These are phyloP conservation scores for Ascochyta lentis DNA, from an alignment of 2,329 filamentous ascomycete species.

Conservation along the genomic window DNA sequence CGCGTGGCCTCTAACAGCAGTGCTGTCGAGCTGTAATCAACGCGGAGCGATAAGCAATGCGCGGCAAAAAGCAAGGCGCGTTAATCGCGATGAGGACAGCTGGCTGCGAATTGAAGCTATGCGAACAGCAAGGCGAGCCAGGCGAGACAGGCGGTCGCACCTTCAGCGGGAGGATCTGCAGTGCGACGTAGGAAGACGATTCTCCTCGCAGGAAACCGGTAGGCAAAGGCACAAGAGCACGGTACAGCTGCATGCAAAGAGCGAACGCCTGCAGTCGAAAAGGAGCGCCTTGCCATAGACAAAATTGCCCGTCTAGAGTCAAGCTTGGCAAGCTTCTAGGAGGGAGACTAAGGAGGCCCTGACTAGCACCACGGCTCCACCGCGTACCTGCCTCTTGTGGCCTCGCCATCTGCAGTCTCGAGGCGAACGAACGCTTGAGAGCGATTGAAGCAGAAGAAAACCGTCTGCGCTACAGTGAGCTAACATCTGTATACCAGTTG, in stretches of 20 bases:
- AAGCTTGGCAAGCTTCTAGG: slow-evolving; percentile 26
- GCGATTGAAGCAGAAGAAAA: not conserved
- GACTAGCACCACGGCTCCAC: slow-evolving; percentile 14
- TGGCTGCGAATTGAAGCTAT: slow-evolving; percentile 31
- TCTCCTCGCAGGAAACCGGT: slow-evolving; percentile 17
- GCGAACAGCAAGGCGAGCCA: slow-evolving; percentile 23
- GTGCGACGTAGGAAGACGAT: slow-evolving; percentile 29
- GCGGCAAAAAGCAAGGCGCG: slow-evolving; percentile 27
- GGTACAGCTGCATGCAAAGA: slow-evolving; percentile 21
- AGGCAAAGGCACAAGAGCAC: slow-evolving; percentile 17
- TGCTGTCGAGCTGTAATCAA: slow-evolving; percentile 7
- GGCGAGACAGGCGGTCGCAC: slow-evolving; percentile 23
- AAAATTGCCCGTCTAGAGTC: slow-evolving; percentile 24
- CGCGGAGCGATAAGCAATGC: slow-evolving; percentile 18
- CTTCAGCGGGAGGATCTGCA: slow-evolving; percentile 24
- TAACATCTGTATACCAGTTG: not conserved
- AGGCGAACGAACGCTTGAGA: not conserved
- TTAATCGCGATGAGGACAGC: slow-evolving; percentile 33
- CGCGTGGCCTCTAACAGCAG: slow-evolving; percentile 22
- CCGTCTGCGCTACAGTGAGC: not conserved
- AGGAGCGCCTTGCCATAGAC: slow-evolving; percentile 31
- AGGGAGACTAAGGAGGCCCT: slow-evolving; percentile 17
- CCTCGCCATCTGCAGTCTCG: slow-evolving; percentile 6
- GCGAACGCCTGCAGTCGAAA: slow-evolving; percentile 20
- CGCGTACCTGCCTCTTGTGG: slow-evolving; percentile 9